Conservation (phyloP, 2,329 filamentous ascomycete genomes). For the Fusarium sp. region DNA sequence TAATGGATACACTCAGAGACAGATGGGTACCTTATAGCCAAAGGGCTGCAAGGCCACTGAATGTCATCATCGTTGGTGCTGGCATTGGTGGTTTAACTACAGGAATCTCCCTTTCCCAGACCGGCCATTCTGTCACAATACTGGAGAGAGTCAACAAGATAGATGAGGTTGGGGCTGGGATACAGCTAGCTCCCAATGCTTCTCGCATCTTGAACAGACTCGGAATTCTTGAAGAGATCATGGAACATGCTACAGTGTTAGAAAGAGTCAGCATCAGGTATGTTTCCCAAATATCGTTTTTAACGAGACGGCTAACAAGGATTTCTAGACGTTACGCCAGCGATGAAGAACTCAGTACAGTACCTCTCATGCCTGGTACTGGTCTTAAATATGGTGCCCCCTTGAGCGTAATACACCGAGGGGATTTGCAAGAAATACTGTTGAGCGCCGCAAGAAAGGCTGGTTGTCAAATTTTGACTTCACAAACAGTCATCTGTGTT, state of each 20-base stretch:
- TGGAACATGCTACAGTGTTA: background rate
- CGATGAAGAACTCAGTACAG: background rate
- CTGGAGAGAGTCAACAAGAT: slow-evolving; percentile 42
- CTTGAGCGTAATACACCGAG: background rate
- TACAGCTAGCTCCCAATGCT: slow-evolving; percentile 46
- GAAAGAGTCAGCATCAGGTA: background rate
- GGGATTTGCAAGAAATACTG: background rate
- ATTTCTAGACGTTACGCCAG: background rate
- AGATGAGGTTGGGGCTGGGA: slow-evolving; percentile 47
- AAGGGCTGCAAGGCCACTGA: background rate
- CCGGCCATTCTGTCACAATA: slow-evolving; percentile 46
- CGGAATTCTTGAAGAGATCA: background rate
- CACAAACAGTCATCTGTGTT: background rate
- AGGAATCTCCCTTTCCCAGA: slow-evolving; percentile 42
- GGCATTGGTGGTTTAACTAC: slow-evolving; percentile 46
- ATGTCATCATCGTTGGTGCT: slow-evolving; percentile 43
- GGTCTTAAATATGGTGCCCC: background rate
- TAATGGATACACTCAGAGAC: background rate
- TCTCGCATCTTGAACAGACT: slow-evolving; percentile 6
- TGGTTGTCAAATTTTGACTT: background rate
- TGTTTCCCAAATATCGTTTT: too few relatives aligned
- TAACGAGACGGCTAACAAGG: too few relatives aligned
- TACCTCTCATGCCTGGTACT: background rate
- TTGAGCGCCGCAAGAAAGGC: background rate
- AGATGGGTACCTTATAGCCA: background rate